These are phyloP conservation scores for Dittrichia graveolens DNA, from an alignment of 129 eudicot species.

Conservation along the genomic window DNA sequence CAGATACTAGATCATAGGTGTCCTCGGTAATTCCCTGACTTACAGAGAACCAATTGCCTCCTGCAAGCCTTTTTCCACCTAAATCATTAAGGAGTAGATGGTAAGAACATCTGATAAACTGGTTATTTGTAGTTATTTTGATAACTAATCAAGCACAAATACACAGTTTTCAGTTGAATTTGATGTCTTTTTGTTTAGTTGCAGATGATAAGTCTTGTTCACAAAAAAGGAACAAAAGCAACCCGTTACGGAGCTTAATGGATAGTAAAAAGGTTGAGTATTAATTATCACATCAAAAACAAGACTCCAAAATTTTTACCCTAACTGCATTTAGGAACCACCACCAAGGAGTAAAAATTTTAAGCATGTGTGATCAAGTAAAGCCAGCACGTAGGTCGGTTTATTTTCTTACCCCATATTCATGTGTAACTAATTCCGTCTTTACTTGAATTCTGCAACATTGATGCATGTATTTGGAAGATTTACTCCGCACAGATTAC, in stretches of 20 bases:
- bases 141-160: not conserved
- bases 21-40: conserved; percentile 95
- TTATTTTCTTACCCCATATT: conserved; percentile 20
- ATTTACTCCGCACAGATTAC: not conserved
- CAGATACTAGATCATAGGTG: conserved; percentile 89
- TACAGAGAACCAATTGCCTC: conserved; percentile 98
- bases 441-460: not conserved
- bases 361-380: conserved; percentile 7
- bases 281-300: too few species aligned
- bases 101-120: not conserved
- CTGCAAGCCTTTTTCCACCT: conserved; percentile 82
- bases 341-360: not conserved
- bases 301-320: too few species aligned
- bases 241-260: not conserved
- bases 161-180: not conserved
- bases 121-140: not conserved
- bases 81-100: conserved; percentile 30
- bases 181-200: not conserved
- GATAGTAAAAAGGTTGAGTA: not conserved
- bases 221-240: not conserved
- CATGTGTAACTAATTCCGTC: not conserved
- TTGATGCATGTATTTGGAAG: conserved; percentile 9
- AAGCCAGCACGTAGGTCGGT: not conserved
- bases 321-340: too few species aligned
- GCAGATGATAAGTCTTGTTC: too few species aligned